phyloP scores from a whole-genome alignment of 768 basidiomycete genomes.

The Russula griseocarnosa region DNA sequence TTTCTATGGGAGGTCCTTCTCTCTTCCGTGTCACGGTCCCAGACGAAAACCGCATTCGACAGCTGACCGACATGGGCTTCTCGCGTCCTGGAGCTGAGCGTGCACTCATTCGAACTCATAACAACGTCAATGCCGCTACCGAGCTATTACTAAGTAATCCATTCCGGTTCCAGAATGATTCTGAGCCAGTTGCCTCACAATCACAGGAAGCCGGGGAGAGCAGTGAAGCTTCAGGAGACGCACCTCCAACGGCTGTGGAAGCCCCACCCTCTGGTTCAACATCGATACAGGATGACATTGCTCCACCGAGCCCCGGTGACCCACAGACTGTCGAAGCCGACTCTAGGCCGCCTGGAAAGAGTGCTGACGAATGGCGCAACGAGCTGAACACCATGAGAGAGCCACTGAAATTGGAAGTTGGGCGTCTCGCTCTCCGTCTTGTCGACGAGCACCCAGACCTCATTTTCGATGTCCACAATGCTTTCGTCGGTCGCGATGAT shows the following conservation, averaged over 20 bases:
- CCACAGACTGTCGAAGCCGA: conserved; percentile 6
- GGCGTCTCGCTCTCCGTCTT: conserved; percentile 66
- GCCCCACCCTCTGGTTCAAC: conserved; percentile 29
- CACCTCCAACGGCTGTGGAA: conserved; percentile 16
- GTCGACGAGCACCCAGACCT: conserved; percentile 85
- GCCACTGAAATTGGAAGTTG: conserved; percentile 58
- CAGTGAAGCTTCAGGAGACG: conserved; percentile 25
- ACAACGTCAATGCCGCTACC: conserved; percentile 85
- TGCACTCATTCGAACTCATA: conserved; percentile 78
- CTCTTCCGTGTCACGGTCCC: conserved; percentile 45
- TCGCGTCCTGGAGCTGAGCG: conserved; percentile 80
- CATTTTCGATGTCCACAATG: conserved; percentile 81
- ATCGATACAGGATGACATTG: conserved; percentile 34
- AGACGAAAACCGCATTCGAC: conserved; percentile 74
- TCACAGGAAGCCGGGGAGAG: conserved; percentile 29
- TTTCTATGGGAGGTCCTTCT: conserved; percentile 35
- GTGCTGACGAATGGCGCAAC: conserved; percentile 58
- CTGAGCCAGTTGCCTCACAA: conserved; percentile 41
- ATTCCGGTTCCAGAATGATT: conserved; percentile 69
- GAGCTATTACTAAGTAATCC: conserved; percentile 83
- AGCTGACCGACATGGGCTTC: conserved; percentile 97
- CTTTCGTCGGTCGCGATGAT: conserved; percentile 65
- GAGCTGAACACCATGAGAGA: conserved; percentile 66
- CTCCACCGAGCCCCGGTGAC: conserved; percentile 22
- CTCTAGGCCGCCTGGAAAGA: conserved; percentile 39